Base-by-base conservation (phyloP, 1,139 yeast species). In the Lodderomyces elongisporus region DNA sequence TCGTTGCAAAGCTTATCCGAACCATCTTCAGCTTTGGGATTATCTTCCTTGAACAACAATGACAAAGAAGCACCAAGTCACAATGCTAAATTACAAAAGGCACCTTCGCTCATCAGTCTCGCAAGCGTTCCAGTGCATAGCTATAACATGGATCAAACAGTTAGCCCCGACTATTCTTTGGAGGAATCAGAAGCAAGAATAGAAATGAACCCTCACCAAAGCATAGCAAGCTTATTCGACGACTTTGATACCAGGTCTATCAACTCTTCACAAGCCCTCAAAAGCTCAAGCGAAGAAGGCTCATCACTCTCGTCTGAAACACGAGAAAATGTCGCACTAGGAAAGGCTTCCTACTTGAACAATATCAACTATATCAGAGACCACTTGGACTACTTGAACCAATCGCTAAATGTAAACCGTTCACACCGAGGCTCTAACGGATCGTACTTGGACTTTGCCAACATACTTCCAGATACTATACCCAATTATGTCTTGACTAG, bases 301-400 rank as follows among this genome's bases (percentile, higher is more conserved):
- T 31, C 38, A 4, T 27, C 39, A 6, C n/a, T 31, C 10, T 37
- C 43, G 6, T 32, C 32, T 27, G 43, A 40, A 17, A 40, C 43
- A 5, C 27, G 34, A 29, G 43, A 40, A 28, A 38, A 38, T 25
- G 38, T 40, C 4, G 30, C 32, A 8, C 27, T 40, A 13, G 35
- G 42, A 6, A 29, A 33, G 20, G 25, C 43, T 6, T 57, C 62
- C 26, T 60, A 52, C 38, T 45, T 59, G 18, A 55, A 48, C 31
- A 54, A 56, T 40, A 47, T 58, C 26, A 51, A 52, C 42, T 54
- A 55, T 37, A 47, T 46, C 14, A 34, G 49, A 22, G 52, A 52
- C 33, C 59, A 58, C 22, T 41, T 41, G 25, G 46, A 47, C 22
- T 55, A 44, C 39, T 43, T 60, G 25, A 46, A 42, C 24, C 54